These are phyloP conservation scores for Stephania yunnanensis DNA, from an alignment of 164 flowering plant genomes.

Conservation along the genomic window DNA sequence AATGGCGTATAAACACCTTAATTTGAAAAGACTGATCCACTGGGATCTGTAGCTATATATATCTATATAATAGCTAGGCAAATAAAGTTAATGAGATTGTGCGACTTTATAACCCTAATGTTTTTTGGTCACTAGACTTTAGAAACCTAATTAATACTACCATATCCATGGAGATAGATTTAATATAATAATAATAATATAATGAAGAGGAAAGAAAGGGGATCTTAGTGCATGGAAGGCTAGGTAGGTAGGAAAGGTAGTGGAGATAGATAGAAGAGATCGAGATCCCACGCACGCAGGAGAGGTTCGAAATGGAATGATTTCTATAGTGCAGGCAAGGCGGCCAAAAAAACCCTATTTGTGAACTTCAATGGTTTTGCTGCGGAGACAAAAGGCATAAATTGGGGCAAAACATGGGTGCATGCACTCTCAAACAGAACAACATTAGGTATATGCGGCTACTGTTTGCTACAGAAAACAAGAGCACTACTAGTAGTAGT, in stretches of 20 bases:
- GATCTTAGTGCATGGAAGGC: neutral
- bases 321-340: slow-evolving; percentile 25
- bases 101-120: no score
- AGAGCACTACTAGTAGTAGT: slow-evolving; percentile 18
- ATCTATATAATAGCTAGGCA: no score
- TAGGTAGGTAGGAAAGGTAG: neutral
- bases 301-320: slow-evolving; percentile 11
- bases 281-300: slow-evolving; percentile 16
- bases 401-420: slow-evolving; percentile 43
- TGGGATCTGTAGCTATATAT: no score
- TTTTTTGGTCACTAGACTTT: no score
- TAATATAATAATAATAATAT: neutral
- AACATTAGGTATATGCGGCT: slow-evolving; percentile 27
- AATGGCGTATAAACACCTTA: no score
- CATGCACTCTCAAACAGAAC: slow-evolving; percentile 34
- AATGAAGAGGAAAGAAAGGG: neutral
- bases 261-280: slow-evolving; percentile 1
- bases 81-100: no score
- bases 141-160: no score
- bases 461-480: slow-evolving; percentile 30
- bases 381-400: slow-evolving; percentile 68
- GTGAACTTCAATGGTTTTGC: slow-evolving; percentile 73
- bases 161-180: neutral
- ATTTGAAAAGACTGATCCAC: no score
- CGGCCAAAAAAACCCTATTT: slow-evolving; percentile 27